Evolutionary conservation across 306 rosid species (phyloP).

Genomic region (Vachellia collinsii): DNA sequence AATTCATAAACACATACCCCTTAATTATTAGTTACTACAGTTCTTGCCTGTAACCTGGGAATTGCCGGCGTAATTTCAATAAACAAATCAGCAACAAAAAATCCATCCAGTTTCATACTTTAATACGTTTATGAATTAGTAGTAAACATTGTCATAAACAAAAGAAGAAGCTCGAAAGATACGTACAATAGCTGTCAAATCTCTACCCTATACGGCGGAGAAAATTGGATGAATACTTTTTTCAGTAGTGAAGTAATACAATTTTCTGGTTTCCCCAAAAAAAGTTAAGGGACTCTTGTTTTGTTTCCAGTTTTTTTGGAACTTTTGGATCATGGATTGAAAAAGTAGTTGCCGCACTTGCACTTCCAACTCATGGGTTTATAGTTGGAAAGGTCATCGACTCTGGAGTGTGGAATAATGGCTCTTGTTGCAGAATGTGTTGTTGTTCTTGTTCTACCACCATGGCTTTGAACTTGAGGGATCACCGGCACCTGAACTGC

Average conservation of each 20-base stretch:
- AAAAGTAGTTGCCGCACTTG: conserved; percentile 71
- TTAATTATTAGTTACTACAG: background rate
- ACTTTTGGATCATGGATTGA: conserved; percentile 63
- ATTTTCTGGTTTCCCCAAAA: background rate
- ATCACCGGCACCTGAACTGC: conserved; percentile 78
- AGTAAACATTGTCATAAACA: background rate
- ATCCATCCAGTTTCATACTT: too few species aligned
- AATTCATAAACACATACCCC: background rate
- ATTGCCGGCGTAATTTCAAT: background rate
- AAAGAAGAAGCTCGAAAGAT: background rate
- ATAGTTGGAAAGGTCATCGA: conserved; percentile 68
- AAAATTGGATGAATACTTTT: background rate
- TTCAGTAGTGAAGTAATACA: background rate
- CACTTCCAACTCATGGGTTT: conserved; percentile 90
- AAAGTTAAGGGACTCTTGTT: background rate
- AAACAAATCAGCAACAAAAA: background rate
- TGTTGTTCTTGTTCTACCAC: background rate
- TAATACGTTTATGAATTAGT: background rate
- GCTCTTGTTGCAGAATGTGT: conserved; percentile 24
- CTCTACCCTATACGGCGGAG: conserved; percentile 24
- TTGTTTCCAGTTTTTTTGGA: too few species aligned
- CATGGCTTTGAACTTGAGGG: conserved; percentile 44
- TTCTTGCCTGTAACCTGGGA: background rate
- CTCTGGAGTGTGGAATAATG: conserved; percentile 44
- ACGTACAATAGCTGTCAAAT: conserved; percentile 28